Percentiles rank a stretch among this genome's conserved stretches.
Evolutionary conservation across 257 asterid species (phyloP).

Genomic region (Ocimum tenuiflorum): DNA sequence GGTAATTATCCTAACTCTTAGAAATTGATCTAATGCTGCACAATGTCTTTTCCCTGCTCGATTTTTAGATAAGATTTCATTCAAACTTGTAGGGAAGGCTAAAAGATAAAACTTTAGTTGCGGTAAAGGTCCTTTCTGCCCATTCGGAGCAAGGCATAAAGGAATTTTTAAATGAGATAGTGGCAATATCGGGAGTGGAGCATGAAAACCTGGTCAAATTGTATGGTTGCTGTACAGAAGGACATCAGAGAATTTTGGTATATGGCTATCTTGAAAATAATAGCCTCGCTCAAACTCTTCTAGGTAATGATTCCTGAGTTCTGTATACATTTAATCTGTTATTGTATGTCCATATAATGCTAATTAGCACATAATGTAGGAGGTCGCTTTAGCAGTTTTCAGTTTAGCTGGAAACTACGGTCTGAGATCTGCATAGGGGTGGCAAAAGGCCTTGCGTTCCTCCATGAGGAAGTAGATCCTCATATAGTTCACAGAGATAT

Average conservation of each 20-base stretch:
- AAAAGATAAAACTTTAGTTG: constrained; percentile 62
- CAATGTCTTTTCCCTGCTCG: not conserved
- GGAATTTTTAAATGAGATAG: constrained; percentile 71
- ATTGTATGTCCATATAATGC: not conserved
- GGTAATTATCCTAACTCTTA: constrained; percentile 32
- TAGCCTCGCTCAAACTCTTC: constrained; percentile 85
- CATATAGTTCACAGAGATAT: constrained; percentile 83
- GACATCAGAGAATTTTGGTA: constrained; percentile 65
- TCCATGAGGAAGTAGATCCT: constrained; percentile 73
- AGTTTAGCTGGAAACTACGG: constrained; percentile 61
- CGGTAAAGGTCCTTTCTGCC: constrained; percentile 81
- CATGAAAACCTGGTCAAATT: constrained; percentile 81
- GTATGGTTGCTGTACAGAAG: constrained; percentile 82
- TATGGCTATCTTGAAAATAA: constrained; percentile 82
- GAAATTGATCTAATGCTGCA: not conserved
- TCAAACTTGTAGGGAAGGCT: constrained; percentile 57
- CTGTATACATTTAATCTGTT: not conserved
- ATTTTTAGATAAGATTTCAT: not conserved
- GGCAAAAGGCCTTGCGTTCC: constrained; percentile 76
- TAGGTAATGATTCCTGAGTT: constrained; percentile 39
- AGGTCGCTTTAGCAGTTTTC: constrained; percentile 24
- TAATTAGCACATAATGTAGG: constrained; percentile 30
- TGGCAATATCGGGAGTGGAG: constrained; percentile 53
- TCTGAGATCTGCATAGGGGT: constrained; percentile 61
- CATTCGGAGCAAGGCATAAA: constrained; percentile 68